Base-by-base conservation (phyloP, 2,329 filamentous ascomycete genomes). In the Fusarium nurragi region DNA sequence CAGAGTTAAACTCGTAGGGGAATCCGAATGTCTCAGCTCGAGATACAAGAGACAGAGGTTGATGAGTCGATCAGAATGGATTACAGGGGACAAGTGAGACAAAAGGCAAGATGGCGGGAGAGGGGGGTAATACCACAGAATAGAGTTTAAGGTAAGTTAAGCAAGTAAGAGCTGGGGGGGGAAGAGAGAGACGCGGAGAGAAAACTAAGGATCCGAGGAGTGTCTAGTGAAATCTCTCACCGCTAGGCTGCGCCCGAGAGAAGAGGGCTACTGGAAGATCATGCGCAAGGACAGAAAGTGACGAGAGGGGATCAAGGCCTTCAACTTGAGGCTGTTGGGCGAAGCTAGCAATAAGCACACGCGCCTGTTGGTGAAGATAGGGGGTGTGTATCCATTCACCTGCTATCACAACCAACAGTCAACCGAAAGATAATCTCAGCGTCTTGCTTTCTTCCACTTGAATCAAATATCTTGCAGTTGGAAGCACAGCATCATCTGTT, bases 341-440 rank as follows among this genome's bases (percentile, higher is more conserved):
- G 18, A 19, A 36, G 39, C 38, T 40, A 44, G 13, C 25, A 12
- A 40, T 32, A 34, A 51, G 39, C 21, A 28, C 26, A 36, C 39
- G 28, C n/a, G 18, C n/a, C 12, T 18, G n/a, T 59, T 16, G 26
- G 54, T 18, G 22, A 41, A 53, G 47, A 60, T 53, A 60, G 54
- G 56, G 56, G 39, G 32, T 8, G 32, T 9, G 23, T 59, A 11
- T 18, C 16, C 32, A 18, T 34, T 9, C 14, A 6, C 32, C 9
- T 34, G 10, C n/a, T 10, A 38, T 53, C 10, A 11, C 38, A 30
- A 16, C 54, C 46, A 60, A 60, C 38, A 39, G 26, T n/a, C 11
- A 25, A 12, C 21, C 32, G n/a, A 12, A 5, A 12, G 7, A 12
- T n/a, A 25, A 18, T 38, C 16, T 39, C 30, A 21, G 22, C 6